A percentile compares a stretch with the other conserved stretches of the same genome.
Conservation (phyloP, 2,329 filamentous ascomycete genomes). For the Magnaporthiopsis rhizophila region DNA sequence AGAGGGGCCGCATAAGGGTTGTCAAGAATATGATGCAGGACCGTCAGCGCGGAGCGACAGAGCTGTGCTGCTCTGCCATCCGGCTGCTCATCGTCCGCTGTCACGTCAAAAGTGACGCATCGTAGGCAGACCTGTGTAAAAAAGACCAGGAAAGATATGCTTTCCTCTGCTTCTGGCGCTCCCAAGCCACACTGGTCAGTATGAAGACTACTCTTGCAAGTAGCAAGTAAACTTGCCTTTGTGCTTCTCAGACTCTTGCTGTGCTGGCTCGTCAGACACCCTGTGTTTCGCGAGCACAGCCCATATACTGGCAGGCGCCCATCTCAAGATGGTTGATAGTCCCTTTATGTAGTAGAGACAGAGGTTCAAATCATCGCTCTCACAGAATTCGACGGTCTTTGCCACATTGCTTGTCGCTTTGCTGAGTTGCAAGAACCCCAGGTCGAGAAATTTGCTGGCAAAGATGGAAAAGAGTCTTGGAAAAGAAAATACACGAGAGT, state of each 20-base stretch:
- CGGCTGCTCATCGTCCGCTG: slow-evolving; percentile 26
- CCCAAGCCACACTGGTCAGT: background rate
- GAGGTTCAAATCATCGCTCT: slow-evolving; percentile 64
- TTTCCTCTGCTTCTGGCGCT: slow-evolving; percentile 34
- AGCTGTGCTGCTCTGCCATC: slow-evolving; percentile 54
- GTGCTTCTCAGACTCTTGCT: background rate
- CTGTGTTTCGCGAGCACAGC: slow-evolving; percentile 57
- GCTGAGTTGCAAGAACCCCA: slow-evolving; percentile 40
- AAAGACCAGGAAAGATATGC: slow-evolving; percentile 56
- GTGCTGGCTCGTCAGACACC: slow-evolving; percentile 23
- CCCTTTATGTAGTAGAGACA: slow-evolving; percentile 72
- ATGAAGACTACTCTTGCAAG: background rate
- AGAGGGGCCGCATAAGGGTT: slow-evolving; percentile 54
- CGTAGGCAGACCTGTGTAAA: slow-evolving; percentile 58
- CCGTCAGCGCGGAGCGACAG: slow-evolving; percentile 60
- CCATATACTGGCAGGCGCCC: slow-evolving; percentile 63
- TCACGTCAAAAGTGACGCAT: slow-evolving; percentile 43
- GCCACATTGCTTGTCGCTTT: slow-evolving; percentile 27
- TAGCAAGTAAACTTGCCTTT: background rate
- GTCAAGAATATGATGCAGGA: slow-evolving; percentile 61
- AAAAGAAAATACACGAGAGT: background rate
- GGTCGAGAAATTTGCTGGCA: slow-evolving; percentile 46
- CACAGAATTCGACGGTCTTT: slow-evolving; percentile 11
- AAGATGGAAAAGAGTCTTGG: slow-evolving; percentile 53
- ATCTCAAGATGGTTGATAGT: slow-evolving; percentile 63